Base-by-base conservation (phyloP, 306 rosid genomes). In the Albizia julibrissin region DNA sequence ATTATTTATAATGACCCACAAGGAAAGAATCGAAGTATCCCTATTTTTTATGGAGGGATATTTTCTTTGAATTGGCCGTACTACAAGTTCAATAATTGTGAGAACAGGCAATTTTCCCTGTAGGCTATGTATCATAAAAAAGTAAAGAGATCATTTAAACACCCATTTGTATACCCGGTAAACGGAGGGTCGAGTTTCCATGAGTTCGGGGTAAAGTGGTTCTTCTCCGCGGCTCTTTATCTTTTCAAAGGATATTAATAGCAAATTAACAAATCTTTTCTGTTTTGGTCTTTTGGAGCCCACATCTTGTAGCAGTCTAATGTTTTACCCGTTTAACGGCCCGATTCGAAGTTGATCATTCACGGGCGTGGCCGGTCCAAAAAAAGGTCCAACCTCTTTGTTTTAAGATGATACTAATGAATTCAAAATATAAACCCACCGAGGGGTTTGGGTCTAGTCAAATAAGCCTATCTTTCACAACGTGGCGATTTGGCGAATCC, bases 1-100 rank as follows among this genome's bases (percentile, higher is more conserved):
- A 70, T 72, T 79, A 37, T 52, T 69, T 66, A 74, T 69, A 54
- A 75, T 65, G 77, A 61, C 81, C 84, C 85, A 69, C 1, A 33
- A 39, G 46, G 44, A 79, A 79, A 71, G 39, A 82, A 85, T 86
- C 84, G 79, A 12, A 44, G 65, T 16, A 3, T 79, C 92, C 94
- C 86, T 54, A 42, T 47, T 87, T 87, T 71, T 71, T 82, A 56
- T 78, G 39, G 84, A 87, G 84, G 88, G 86, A 79, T 91, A 33
- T 79, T 85, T 77, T 81, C 5, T 66, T 84, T 78, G 91, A 84
- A 83, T 66, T 82, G 46, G 62, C 79, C 27, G 67, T 62, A 49
- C 68, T 62, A 49, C 68, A 76, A 37, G 33, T 76, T 77, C 31
- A 72, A 73, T 77, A 76, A 71, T 29, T 27, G 77, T 18, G 39